A percentile compares a stretch with the other conserved stretches of the same genome.
phyloP scores from a whole-genome alignment of 108 stramenopile genomes.

The Cyclotella cryptica region DNA sequence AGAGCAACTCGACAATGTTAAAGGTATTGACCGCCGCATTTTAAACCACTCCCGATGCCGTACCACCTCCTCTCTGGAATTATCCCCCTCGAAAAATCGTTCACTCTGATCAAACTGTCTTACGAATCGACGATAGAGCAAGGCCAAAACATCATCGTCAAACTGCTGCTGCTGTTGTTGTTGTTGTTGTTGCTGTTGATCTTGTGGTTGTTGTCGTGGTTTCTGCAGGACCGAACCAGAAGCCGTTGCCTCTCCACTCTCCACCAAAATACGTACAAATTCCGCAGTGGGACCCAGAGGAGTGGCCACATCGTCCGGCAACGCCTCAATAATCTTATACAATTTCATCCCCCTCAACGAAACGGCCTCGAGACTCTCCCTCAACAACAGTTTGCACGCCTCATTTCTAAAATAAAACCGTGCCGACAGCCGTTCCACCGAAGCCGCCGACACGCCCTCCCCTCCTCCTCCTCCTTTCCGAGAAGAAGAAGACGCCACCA shows the following conservation, averaged over 20 bases:
- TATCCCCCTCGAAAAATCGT: conserved; percentile 89
- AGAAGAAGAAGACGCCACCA: conserved; percentile 23
- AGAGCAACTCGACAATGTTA: conserved; percentile 77
- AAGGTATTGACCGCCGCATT: conserved; percentile 86
- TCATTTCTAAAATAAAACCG: conserved; percentile 33
- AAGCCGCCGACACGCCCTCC: conserved; percentile 22
- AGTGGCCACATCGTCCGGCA: conserved; percentile 76
- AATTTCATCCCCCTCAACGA: conserved; percentile 34
- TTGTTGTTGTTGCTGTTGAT: too few relatives aligned
- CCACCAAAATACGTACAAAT: conserved; percentile 47
- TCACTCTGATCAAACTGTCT: conserved; percentile 88
- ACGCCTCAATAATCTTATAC: conserved; percentile 65
- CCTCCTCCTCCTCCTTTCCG: too few relatives aligned
- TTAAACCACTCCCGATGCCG: conserved; percentile 77
- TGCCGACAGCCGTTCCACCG: background rate
- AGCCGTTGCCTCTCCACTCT: conserved; percentile 20
- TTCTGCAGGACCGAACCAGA: conserved; percentile 11
- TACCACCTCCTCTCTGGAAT: conserved; percentile 81
- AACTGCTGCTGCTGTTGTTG: too few relatives aligned
- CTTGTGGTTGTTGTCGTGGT: background rate
- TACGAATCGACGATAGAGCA: conserved; percentile 85
- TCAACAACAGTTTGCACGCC: conserved; percentile 14
- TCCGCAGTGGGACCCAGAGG: conserved; percentile 67
- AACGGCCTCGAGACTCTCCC: background rate
- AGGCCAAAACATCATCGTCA: conserved; percentile 76